phyloP scores from a whole-genome alignment of 2,329 filamentous ascomycete genomes.

The Ophiosphaerella korrae region DNA sequence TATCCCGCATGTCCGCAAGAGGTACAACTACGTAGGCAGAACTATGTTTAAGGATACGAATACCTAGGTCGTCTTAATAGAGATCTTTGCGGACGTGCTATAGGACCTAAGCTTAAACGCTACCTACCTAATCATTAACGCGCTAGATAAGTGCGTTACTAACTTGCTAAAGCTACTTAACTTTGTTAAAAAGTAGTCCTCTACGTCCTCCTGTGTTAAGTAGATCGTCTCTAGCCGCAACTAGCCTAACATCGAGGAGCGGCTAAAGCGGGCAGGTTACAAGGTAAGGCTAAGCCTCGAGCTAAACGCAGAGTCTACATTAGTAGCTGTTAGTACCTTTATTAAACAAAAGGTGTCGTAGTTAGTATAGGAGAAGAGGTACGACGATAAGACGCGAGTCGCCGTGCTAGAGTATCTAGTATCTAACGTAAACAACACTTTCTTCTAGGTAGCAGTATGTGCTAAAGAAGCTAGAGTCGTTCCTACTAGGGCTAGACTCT shows the following conservation, averaged over 20 bases:
- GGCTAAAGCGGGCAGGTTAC: slow-evolving; percentile 12
- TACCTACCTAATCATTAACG: slow-evolving; percentile 10
- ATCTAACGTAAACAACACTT: too few species aligned
- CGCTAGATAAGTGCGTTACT: slow-evolving; percentile 13
- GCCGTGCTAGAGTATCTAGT: too few species aligned
- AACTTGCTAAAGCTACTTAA: slow-evolving; percentile 3
- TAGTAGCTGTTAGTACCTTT: slow-evolving; percentile 44
- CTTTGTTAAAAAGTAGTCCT: background rate
- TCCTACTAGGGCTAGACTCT: slow-evolving; percentile 41
- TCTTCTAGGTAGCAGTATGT: too few species aligned
- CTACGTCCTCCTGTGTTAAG: slow-evolving; percentile 11
- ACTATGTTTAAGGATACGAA: too few species aligned
- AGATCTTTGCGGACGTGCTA: slow-evolving; percentile 44
- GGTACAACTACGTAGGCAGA: too few species aligned
- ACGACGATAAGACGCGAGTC: slow-evolving; percentile 39
- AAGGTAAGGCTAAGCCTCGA: slow-evolving; percentile 25
- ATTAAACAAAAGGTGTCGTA: slow-evolving; percentile 44
- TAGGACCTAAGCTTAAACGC: slow-evolving; percentile 30
- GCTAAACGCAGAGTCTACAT: slow-evolving; percentile 33
- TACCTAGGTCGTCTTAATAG: too few species aligned
- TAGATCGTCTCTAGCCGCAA: slow-evolving; percentile 10
- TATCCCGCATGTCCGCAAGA: too few species aligned
- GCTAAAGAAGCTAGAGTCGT: slow-evolving; percentile 4
- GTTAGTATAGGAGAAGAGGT: slow-evolving; percentile 33
- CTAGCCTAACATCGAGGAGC: slow-evolving; percentile 35